phyloP scores from a whole-genome alignment of 495 filamentous ascomycete species.

The Aspergillus cristatus region DNA sequence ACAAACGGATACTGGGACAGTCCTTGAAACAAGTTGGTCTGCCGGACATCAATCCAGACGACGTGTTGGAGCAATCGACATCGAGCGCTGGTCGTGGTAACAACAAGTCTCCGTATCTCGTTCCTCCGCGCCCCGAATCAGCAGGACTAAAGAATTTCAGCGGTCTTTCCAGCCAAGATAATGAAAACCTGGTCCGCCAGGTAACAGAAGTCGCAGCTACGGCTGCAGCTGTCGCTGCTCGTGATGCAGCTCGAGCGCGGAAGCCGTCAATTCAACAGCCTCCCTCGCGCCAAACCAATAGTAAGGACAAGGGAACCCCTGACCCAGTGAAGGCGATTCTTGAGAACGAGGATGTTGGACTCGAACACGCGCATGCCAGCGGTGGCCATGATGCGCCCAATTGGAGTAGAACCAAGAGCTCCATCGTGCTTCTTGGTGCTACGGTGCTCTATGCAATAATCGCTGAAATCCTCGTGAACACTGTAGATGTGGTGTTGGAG shows the following conservation, averaged over 20 bases:
- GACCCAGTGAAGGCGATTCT: slow-evolving; percentile 17
- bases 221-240: slow-evolving; percentile 77
- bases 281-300: slow-evolving; percentile 12
- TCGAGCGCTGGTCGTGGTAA: slow-evolving; percentile 10
- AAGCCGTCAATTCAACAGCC: slow-evolving; percentile 33
- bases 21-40: slow-evolving; percentile 73
- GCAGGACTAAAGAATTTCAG: slow-evolving; percentile 36
- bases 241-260: slow-evolving; percentile 55
- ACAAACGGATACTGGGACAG: slow-evolving; percentile 88
- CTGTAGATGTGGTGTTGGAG: slow-evolving; percentile 86
- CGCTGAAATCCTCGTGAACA: slow-evolving; percentile 93
- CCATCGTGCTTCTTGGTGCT: slow-evolving; percentile 79
- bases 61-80: slow-evolving; percentile 30
- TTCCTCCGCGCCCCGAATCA: slow-evolving; percentile 45
- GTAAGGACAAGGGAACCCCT: slow-evolving; percentile 10
- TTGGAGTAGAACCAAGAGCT: slow-evolving; percentile 86
- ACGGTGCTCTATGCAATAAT: slow-evolving; percentile 92
- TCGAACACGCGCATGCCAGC: slow-evolving; percentile 29
- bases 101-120: slow-evolving; percentile 51
- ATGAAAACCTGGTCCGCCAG: slow-evolving; percentile 67
- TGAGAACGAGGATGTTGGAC: slow-evolving; percentile 36
- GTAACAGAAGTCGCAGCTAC: slow-evolving; percentile 90
- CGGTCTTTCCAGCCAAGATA: slow-evolving; percentile 64
- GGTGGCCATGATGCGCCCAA: slow-evolving; percentile 97
- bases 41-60: slow-evolving; percentile 37